These are phyloP conservation scores for Geoglossum cookeanum DNA, from an alignment of 2,329 filamentous ascomycete species.

Conservation along the genomic window DNA sequence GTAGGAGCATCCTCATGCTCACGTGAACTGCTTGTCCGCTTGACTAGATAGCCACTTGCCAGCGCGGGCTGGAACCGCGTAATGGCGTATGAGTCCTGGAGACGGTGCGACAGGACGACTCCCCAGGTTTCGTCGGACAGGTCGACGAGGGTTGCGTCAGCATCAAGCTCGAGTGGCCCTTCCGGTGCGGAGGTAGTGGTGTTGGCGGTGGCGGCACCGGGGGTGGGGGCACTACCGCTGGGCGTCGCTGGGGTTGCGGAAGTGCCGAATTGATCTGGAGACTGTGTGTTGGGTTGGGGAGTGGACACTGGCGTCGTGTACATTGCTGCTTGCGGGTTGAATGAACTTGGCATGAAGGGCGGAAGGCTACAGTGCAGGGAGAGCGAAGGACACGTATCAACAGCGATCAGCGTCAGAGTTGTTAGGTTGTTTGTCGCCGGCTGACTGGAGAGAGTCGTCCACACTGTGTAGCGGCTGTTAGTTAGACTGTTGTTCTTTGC, in stretches of 20 bases:
- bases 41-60: constrained; percentile 46
- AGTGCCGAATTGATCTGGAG: constrained; percentile 4
- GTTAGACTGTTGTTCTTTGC: background rate
- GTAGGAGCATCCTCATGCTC: constrained; percentile 36
- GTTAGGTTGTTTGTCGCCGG: background rate
- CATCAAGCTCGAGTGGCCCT: constrained; percentile 31
- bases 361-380: constrained; percentile 1
- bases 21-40: constrained; percentile 33
- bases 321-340: background rate
- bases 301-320: constrained; percentile 6
- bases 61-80: constrained; percentile 38
- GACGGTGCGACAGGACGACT: constrained; percentile 45
- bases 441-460: background rate
- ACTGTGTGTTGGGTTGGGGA: constrained; percentile 15
- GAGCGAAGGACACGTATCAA: constrained; percentile 1
- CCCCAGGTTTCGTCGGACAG: constrained; percentile 59
- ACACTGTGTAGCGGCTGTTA: background rate
- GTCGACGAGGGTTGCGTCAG: constrained; percentile 52
- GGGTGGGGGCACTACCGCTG: constrained; percentile 6
- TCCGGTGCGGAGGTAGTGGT: constrained; percentile 28
- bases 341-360: background rate
- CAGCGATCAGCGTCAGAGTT: constrained; percentile 1
- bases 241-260: constrained; percentile 22
- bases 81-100: constrained; percentile 38
- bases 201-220: constrained; percentile 12